These are phyloP conservation scores for Ascochyta pisi DNA, from an alignment of 2,329 filamentous ascomycete species.

Conservation along the genomic window DNA sequence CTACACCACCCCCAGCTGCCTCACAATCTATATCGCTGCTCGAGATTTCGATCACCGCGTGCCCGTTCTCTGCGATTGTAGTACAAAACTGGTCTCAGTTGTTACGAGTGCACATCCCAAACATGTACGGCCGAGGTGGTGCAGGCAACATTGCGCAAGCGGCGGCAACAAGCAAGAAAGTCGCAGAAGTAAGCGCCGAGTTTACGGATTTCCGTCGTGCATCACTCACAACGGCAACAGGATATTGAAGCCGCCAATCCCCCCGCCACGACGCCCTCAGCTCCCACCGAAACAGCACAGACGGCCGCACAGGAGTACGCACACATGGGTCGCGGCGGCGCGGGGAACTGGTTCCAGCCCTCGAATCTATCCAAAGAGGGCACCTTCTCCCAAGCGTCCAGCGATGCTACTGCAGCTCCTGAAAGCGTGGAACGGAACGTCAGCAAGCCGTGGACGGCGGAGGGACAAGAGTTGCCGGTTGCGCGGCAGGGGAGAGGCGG, in stretches of 20 bases:
- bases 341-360: conserved; percentile 57
- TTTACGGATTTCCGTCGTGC: too few species aligned
- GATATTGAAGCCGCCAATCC: conserved; percentile 51
- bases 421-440: conserved; percentile 34
- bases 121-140: conserved; percentile 53
- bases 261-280: conserved; percentile 20
- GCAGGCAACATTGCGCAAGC: conserved; percentile 54
- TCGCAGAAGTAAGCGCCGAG: conserved; percentile 34
- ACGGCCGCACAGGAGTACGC: conserved; percentile 49
- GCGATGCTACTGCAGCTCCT: conserved; percentile 39
- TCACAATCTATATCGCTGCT: not conserved
- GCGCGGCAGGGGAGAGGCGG: conserved; percentile 52
- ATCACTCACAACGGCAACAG: conserved; percentile 18
- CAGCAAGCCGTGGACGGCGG: conserved; percentile 46
- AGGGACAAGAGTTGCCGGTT: conserved; percentile 43
- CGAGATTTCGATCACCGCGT: not conserved
- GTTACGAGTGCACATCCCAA: conserved; percentile 12
- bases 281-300: conserved; percentile 24
- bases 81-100: not conserved
- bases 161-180: conserved; percentile 40
- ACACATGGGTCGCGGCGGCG: conserved; percentile 54
- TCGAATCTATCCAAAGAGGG: conserved; percentile 49
- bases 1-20: not conserved
- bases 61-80: not conserved
- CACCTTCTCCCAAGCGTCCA: conserved; percentile 40